phyloP scores from a whole-genome alignment of 345 rosid genomes.

The Cardamine occulta region DNA sequence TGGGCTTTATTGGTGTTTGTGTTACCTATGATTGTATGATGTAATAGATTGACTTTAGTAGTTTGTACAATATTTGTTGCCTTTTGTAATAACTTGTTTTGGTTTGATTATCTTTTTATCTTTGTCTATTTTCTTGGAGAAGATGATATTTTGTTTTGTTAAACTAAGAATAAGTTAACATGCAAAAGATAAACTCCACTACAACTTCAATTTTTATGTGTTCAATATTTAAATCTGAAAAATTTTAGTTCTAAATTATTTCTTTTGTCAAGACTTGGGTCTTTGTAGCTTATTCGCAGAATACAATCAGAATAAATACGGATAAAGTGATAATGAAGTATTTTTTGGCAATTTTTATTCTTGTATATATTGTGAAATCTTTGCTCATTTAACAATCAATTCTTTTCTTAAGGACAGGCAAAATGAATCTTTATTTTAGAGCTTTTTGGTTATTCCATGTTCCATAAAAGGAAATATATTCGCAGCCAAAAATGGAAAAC shows the following conservation, averaged over 20 bases:
- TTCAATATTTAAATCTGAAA: not conserved
- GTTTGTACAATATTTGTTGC: slow-evolving; percentile 29
- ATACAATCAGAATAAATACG: slow-evolving; percentile 17
- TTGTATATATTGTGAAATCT: slow-evolving; percentile 15
- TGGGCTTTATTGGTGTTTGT: slow-evolving; percentile 23
- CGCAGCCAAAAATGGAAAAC: slow-evolving; percentile 36
- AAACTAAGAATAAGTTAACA: not conserved
- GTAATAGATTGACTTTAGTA: slow-evolving; percentile 30
- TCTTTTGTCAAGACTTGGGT: not conserved
- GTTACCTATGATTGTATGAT: slow-evolving; percentile 33
- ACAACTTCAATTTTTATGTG: not conserved
- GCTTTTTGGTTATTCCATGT: slow-evolving; percentile 35
- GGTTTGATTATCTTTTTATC: slow-evolving; percentile 18
- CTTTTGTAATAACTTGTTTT: slow-evolving; percentile 25
- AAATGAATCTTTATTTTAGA: slow-evolving; percentile 32
- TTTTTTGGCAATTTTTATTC: not conserved
- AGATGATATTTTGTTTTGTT: not conserved
- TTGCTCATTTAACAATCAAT: slow-evolving; percentile 39
- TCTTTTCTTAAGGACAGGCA: slow-evolving; percentile 44
- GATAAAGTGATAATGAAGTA: slow-evolving; percentile 3
- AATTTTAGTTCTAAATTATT: no score
- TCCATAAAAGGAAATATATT: slow-evolving; percentile 47
- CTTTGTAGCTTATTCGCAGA: not conserved
- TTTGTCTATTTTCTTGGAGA: slow-evolving; percentile 14
- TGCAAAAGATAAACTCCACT: not conserved